Conservation (phyloP, 177 flowering plant genomes). For the Vitis hybrid region DNA sequence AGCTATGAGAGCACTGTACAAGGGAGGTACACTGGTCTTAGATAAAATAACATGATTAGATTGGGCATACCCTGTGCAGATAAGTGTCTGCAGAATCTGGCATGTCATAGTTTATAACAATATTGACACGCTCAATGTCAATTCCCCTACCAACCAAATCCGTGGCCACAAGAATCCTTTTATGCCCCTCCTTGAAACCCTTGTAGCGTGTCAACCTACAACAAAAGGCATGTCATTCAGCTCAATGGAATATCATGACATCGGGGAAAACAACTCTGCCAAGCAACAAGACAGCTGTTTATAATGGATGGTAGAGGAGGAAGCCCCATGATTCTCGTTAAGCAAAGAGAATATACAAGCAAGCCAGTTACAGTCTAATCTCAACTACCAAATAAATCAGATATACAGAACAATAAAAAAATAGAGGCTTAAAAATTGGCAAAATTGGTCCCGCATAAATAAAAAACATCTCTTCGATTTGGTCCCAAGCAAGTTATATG, state of each 20-base stretch:
- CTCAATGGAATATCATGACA: too few species aligned
- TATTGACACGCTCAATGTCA: constrained; percentile 95
- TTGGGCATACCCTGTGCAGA: constrained; percentile 70
- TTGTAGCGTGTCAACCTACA: constrained; percentile 92
- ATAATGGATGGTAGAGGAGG: too few species aligned
- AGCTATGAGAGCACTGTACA: not conserved
- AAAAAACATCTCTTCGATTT: too few species aligned
- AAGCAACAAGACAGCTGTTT: not conserved
- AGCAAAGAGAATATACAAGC: not conserved
- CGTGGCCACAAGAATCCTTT: constrained; percentile 94
- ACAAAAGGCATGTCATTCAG: not conserved
- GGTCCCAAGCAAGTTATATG: too few species aligned
- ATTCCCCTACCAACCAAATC: constrained; percentile 99
- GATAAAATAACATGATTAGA: not conserved
- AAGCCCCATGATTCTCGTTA: too few species aligned
- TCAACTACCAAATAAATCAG: too few species aligned
- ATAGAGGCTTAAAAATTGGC: too few species aligned
- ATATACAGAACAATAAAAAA: too few species aligned
- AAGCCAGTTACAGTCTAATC: too few species aligned
- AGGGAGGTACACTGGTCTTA: not conserved
- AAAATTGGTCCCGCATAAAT: too few species aligned
- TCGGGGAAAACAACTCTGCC: not conserved
- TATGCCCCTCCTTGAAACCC: constrained; percentile 93
- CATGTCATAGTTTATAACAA: constrained; percentile 98
- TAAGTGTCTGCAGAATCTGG: constrained; percentile 99